Evolutionary conservation across 495 filamentous ascomycete species (phyloP).

Genomic region (Elasticomyces elasticus): DNA sequence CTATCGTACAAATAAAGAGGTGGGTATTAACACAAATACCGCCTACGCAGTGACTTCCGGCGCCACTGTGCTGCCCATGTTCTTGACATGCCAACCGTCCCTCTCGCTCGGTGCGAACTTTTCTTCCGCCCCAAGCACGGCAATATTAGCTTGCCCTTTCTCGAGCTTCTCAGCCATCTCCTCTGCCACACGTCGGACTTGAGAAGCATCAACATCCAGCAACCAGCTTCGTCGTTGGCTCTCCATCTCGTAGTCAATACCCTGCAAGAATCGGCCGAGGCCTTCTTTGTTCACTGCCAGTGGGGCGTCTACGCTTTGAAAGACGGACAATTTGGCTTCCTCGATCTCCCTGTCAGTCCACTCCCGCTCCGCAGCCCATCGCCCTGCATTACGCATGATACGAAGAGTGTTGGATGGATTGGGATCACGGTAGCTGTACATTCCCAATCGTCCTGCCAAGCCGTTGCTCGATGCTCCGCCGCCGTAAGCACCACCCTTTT

Average conservation of each 20-base stretch:
- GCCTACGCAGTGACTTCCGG: not conserved
- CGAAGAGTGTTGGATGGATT: conserved; percentile 81
- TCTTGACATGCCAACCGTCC: conserved; percentile 39
- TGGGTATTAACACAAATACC: not conserved
- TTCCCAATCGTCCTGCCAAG: conserved; percentile 76
- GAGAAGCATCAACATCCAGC: conserved; percentile 72
- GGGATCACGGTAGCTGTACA: conserved; percentile 95
- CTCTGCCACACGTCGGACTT: conserved; percentile 73
- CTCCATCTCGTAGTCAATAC: conserved; percentile 80
- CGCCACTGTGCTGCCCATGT: conserved; percentile 33
- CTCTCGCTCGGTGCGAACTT: conserved; percentile 56
- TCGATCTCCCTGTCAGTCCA: conserved; percentile 86
- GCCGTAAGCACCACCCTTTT: conserved; percentile 95
- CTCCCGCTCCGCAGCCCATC: conserved; percentile 69
- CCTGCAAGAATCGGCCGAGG: conserved; percentile 71
- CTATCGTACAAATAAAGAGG: not conserved
- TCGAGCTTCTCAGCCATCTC: conserved; percentile 64
- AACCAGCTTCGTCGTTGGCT: conserved; percentile 77
- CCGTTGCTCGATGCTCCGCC: conserved; percentile 75
- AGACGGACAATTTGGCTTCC: conserved; percentile 90
- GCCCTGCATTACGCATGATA: conserved; percentile 73
- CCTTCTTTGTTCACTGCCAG: conserved; percentile 80
- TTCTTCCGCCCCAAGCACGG: conserved; percentile 71
- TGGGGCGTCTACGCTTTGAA: conserved; percentile 92
- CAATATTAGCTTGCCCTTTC: conserved; percentile 44